A percentile compares a stretch with the other conserved stretches of the same genome.
Conservation (phyloP, 1,284 basidiomycete species). For the Cutaneotrichosporon sp. region DNA sequence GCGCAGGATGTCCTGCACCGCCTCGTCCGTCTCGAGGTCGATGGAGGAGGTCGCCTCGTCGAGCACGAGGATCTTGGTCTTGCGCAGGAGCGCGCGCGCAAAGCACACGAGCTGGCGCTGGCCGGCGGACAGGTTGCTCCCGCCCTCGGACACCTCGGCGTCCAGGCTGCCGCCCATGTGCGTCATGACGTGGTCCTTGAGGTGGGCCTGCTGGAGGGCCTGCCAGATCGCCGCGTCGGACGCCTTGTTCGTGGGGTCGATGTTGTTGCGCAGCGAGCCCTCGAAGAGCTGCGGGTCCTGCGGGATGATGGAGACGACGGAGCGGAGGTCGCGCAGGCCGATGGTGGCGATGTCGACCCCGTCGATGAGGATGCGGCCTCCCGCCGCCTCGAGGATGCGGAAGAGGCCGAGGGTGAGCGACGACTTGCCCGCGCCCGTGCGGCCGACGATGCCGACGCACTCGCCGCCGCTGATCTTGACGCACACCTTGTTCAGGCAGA, state of each 20-base stretch:
- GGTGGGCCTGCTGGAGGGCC: conserved; percentile 69
- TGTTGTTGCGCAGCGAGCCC: conserved; percentile 64
- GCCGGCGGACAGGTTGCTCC: conserved; percentile 74
- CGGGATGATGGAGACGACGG: conserved; percentile 82
- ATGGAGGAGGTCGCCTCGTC: conserved; percentile 69
- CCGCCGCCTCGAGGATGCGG: conserved; percentile 73
- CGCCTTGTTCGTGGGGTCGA: conserved; percentile 56
- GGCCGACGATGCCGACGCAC: conserved; percentile 80
- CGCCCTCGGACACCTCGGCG: conserved; percentile 75
- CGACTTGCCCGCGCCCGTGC: conserved; percentile 89
- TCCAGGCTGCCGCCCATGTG: conserved; percentile 72
- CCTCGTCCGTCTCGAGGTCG: conserved; percentile 84
- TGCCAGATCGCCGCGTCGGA: conserved; percentile 79
- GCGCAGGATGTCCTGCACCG: conserved; percentile 55
- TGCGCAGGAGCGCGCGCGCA: conserved; percentile 72
- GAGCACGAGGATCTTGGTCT: conserved; percentile 82
- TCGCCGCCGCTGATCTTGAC: conserved; percentile 68
- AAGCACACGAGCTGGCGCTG: conserved; percentile 84
- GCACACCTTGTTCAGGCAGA: conserved; percentile 72
- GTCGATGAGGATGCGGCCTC: conserved; percentile 80
- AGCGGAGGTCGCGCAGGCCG: conserved; percentile 70
- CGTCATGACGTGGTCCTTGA: conserved; percentile 64
- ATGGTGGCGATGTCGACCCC: conserved; percentile 79
- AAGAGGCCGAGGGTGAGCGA: conserved; percentile 63
- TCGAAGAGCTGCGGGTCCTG: conserved; percentile 81